Evolutionary conservation across 495 filamentous ascomycete species (phyloP).

Genomic region (Annulohypoxylon stygium): DNA sequence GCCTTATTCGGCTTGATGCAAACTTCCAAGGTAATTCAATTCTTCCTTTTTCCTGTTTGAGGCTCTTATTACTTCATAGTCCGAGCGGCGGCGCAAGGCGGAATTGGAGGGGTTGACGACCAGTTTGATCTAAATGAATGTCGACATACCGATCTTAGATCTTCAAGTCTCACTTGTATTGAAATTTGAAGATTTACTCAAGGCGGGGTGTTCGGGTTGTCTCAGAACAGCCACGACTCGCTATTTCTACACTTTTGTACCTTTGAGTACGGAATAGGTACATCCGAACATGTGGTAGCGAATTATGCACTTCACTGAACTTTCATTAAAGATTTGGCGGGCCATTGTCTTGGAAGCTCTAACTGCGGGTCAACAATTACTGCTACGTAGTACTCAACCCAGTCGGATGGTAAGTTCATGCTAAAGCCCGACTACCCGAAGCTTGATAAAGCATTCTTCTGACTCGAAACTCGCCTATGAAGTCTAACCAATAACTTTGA

Average conservation of each 20-base stretch:
- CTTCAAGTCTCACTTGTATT: conserved; percentile 24
- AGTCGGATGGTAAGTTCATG: conserved; percentile 11
- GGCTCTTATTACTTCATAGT: conserved; percentile 19
- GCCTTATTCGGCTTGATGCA: conserved; percentile 9
- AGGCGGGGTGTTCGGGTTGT: conserved; percentile 10
- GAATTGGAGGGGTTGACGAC: not conserved
- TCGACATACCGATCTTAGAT: conserved; percentile 37
- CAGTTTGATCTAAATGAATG: conserved; percentile 22
- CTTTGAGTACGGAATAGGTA: conserved; percentile 18
- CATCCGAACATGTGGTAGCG: conserved; percentile 5
- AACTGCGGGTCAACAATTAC: not conserved
- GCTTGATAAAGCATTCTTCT: not conserved
- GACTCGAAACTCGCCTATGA: conserved; percentile 20
- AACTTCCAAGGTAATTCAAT: conserved; percentile 3
- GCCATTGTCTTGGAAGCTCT: conserved; percentile 12
- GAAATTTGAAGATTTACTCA: conserved; percentile 14
- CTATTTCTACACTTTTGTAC: conserved; percentile 7
- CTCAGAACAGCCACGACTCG: conserved; percentile 17
- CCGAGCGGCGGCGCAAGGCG: not conserved
- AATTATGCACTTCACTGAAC: not conserved
- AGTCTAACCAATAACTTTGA: conserved; percentile 10
- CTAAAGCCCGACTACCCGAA: conserved; percentile 14
- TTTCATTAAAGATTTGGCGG: conserved; percentile 28
- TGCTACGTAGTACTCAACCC: conserved; percentile 18
- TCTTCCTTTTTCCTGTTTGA: conserved; percentile 4